Evolutionary conservation across 768 basidiomycete species (phyloP).

Genomic region (Amanita pallidorosea): DNA sequence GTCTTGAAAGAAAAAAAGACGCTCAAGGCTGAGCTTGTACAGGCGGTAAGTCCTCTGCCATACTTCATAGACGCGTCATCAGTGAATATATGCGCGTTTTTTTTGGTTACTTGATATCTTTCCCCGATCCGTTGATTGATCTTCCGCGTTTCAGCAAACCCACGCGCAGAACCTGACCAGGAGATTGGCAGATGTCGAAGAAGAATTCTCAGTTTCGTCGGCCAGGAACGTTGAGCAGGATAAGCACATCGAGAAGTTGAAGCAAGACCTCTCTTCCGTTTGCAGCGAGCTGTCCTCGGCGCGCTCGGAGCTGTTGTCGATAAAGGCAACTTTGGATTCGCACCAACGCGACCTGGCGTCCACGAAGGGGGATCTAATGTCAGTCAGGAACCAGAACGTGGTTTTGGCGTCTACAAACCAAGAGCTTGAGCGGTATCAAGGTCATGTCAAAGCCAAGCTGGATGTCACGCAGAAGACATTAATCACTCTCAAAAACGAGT

Average conservation of each 20-base stretch:
- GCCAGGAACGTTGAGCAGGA: not conserved
- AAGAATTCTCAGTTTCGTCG: not conserved
- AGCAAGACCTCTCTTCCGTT: not conserved
- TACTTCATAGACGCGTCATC: not conserved
- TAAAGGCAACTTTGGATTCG: not conserved
- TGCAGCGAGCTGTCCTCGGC: not conserved
- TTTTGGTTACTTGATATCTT: not conserved
- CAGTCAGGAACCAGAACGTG: not conserved
- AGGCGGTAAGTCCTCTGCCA: not conserved
- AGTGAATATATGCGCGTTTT: not conserved
- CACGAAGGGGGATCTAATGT: not conserved
- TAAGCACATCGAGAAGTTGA: not conserved
- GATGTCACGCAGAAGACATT: not conserved
- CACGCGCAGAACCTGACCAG: not conserved
- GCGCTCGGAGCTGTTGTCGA: not conserved
- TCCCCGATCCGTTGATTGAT: not conserved
- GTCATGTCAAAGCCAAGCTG: constrained; percentile 1
- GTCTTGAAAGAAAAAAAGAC: constrained; percentile 1
- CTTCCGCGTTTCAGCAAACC: not conserved
- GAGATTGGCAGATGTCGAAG: not conserved
- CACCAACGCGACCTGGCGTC: not conserved
- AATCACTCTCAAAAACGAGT: not conserved
- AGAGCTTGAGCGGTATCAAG: constrained; percentile 1
- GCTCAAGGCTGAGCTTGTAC: not conserved
- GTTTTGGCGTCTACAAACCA: not conserved